Evolutionary conservation across 1,284 basidiomycete species (phyloP).

Genomic region (Ceratobasidium sp.): DNA sequence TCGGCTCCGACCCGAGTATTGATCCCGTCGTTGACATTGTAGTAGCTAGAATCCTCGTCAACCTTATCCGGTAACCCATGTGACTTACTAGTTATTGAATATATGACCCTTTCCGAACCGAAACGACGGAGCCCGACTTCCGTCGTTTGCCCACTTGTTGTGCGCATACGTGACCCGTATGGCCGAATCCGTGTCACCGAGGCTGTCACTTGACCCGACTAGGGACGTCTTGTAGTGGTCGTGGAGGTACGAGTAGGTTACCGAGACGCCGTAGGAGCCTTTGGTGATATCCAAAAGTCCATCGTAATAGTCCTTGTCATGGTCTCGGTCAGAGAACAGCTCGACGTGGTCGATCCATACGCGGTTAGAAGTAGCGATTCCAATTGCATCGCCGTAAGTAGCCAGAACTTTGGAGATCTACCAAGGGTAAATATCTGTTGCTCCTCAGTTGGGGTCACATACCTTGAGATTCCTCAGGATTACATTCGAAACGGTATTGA

Average conservation of each 20-base stretch:
- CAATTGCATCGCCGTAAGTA: conserved; percentile 32
- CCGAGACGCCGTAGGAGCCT: conserved; percentile 26
- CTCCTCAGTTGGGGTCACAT: conserved; percentile 44
- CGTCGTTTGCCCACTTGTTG: conserved; percentile 42
- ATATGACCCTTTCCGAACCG: conserved; percentile 47
- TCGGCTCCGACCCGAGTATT: conserved; percentile 34
- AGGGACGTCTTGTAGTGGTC: conserved; percentile 40
- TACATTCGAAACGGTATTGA: conserved; percentile 54
- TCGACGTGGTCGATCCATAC: conserved; percentile 40
- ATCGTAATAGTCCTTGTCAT: conserved; percentile 40
- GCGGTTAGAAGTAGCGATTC: conserved; percentile 19
- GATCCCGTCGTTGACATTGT: conserved; percentile 55
- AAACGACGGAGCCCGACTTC: conserved; percentile 44
- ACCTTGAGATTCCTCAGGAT: conserved; percentile 60
- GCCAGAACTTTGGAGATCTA: conserved; percentile 31
- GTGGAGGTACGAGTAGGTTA: conserved; percentile 36
- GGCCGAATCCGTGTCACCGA: conserved; percentile 22
- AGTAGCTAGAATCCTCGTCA: too few relatives aligned
- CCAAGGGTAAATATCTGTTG: background rate
- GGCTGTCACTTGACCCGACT: conserved; percentile 33
- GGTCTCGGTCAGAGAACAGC: conserved; percentile 27
- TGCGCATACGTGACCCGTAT: conserved; percentile 38
- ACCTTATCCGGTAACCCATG: too few relatives aligned
- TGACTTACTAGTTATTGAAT: conserved; percentile 28
- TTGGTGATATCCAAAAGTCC: conserved; percentile 33